Evolutionary conservation across 352 stramenopile species (phyloP).

Genomic region (Phytophthora citricola): DNA sequence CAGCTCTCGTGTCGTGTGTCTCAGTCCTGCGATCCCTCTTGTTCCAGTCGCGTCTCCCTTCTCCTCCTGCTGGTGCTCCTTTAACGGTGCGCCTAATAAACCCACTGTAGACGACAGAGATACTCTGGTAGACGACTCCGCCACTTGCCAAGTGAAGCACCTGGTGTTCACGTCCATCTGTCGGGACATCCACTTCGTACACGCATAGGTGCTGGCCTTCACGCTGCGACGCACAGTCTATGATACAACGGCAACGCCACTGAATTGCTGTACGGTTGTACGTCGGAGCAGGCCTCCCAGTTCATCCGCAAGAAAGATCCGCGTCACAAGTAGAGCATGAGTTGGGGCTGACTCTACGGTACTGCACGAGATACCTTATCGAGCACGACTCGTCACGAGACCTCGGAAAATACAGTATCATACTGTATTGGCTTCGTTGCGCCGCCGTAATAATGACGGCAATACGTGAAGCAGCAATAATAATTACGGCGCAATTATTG

Average conservation of each 20-base stretch:
- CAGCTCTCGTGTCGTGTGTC: too few species aligned
- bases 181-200: conserved; percentile 64
- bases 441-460: too few species aligned
- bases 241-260: conserved; percentile 51
- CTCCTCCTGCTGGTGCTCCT: conserved; percentile 14
- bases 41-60: too few species aligned
- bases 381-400: conserved; percentile 34
- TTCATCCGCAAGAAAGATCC: conserved; percentile 63
- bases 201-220: conserved; percentile 73
- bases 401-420: too few species aligned
- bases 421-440: conserved; percentile 11
- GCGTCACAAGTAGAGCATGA: conserved; percentile 43
- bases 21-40: too few species aligned
- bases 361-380: conserved; percentile 65
- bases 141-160: conserved; percentile 64
- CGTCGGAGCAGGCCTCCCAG: conserved; percentile 35
- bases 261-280: conserved; percentile 81
- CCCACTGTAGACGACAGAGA: conserved; percentile 22
- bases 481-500: too few species aligned
- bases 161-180: conserved; percentile 84
- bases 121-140: conserved; percentile 32
- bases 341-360: conserved; percentile 52
- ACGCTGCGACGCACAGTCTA: conserved; percentile 66
- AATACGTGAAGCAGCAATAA: too few species aligned
- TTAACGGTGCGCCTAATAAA: conserved; percentile 18